These are phyloP conservation scores for Fusarium bactridioides DNA, from an alignment of 2,329 filamentous ascomycete species.

Conservation along the genomic window DNA sequence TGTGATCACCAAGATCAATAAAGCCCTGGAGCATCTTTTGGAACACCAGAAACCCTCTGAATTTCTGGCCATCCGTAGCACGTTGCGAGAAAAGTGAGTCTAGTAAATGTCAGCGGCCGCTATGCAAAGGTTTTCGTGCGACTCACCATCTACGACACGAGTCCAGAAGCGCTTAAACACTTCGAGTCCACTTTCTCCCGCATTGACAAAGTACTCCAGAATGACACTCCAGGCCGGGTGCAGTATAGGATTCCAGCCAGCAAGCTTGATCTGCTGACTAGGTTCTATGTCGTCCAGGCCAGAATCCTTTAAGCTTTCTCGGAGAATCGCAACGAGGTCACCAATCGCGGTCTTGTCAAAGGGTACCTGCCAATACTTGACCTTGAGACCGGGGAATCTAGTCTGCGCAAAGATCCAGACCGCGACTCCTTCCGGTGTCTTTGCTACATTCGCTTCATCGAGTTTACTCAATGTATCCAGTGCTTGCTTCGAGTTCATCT, in stretches of 20 bases:
- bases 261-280: slow-evolving; percentile 63
- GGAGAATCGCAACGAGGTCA: slow-evolving; percentile 78
- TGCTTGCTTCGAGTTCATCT: slow-evolving; percentile 66
- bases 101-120: slow-evolving; percentile 48
- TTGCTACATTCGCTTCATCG: slow-evolving; percentile 70
- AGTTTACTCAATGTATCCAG: slow-evolving; percentile 67
- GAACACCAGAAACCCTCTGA: slow-evolving; percentile 89
- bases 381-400: slow-evolving; percentile 68
- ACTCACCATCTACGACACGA: slow-evolving; percentile 82
- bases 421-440: slow-evolving; percentile 87
- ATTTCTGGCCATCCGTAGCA: slow-evolving; percentile 88
- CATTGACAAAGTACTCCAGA: slow-evolving; percentile 61
- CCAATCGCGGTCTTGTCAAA: slow-evolving; percentile 73
- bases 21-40: slow-evolving; percentile 72
- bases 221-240: slow-evolving; percentile 90
- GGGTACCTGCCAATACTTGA: slow-evolving; percentile 81
- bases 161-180: slow-evolving; percentile 84
- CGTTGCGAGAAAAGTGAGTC: slow-evolving; percentile 84
- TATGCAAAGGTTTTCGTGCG: no score
- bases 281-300: slow-evolving; percentile 38
- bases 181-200: slow-evolving; percentile 48
- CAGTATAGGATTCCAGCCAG: slow-evolving; percentile 80
- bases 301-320: slow-evolving; percentile 71
- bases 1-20: slow-evolving; percentile 56
- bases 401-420: slow-evolving; percentile 80